These are phyloP conservation scores for Lactarius tabidus DNA, from an alignment of 768 basidiomycete genomes.

Conservation along the genomic window DNA sequence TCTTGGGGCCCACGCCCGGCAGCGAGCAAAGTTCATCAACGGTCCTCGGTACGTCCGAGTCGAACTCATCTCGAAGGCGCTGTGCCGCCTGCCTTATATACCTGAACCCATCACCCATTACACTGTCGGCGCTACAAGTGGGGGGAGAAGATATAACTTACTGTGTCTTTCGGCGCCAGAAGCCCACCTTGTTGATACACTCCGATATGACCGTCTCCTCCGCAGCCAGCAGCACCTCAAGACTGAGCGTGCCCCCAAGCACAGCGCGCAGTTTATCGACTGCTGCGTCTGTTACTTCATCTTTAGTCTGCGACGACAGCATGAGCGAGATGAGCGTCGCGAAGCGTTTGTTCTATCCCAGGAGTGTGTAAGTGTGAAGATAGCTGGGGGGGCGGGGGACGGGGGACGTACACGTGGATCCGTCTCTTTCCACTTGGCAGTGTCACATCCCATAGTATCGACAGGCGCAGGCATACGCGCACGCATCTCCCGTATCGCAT, in stretches of 20 bases:
- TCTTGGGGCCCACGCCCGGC: constrained; percentile 93
- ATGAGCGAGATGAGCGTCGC: constrained; percentile 88
- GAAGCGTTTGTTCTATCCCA: constrained; percentile 69
- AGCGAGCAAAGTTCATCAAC: constrained; percentile 84
- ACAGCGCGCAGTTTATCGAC: constrained; percentile 65
- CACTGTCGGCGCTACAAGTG: not conserved
- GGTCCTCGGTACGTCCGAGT: constrained; percentile 84
- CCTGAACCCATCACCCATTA: constrained; percentile 35
- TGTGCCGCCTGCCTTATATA: constrained; percentile 73
- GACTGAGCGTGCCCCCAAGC: constrained; percentile 74
- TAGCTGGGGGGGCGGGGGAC: too few relatives aligned
- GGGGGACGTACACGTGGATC: constrained; percentile 55
- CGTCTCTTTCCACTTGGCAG: constrained; percentile 56
- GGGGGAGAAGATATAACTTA: constrained; percentile 36
- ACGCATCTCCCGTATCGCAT: constrained; percentile 73
- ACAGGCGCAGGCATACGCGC: constrained; percentile 74
- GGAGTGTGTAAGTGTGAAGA: too few relatives aligned
- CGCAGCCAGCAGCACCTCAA: constrained; percentile 65
- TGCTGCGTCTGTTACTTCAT: constrained; percentile 81
- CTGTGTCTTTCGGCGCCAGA: constrained; percentile 86
- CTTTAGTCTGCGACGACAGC: constrained; percentile 95
- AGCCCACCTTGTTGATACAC: constrained; percentile 87
- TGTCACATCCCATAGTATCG: constrained; percentile 87
- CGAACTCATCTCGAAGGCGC: constrained; percentile 64
- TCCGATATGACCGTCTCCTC: constrained; percentile 59